Evolutionary conservation across 2,329 filamentous ascomycete species (phyloP).

Genomic region (Stylonectria norvegica): DNA sequence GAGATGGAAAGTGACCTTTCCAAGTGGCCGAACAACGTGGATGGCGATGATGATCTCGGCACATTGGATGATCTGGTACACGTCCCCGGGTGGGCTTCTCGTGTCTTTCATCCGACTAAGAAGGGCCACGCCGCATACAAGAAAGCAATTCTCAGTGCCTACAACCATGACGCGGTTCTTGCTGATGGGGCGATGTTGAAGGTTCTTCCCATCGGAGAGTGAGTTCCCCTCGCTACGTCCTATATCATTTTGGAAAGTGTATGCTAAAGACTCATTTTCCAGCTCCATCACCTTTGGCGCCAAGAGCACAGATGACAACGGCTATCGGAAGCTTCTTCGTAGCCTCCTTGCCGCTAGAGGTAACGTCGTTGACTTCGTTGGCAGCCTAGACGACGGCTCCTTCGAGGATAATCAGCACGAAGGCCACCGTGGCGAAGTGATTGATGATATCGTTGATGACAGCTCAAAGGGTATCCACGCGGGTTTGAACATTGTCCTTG

Average conservation of each 20-base stretch:
- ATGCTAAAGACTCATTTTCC: neutral
- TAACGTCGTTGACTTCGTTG: slow-evolving; percentile 5
- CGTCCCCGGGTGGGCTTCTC: no score
- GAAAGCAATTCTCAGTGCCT: no score
- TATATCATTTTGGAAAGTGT: neutral
- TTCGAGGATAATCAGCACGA: slow-evolving; percentile 2
- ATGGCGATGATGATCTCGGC: no score
- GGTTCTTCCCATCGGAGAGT: slow-evolving; percentile 7
- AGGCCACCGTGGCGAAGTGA: slow-evolving; percentile 1
- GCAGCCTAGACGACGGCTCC: neutral
- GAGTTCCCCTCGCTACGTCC: neutral
- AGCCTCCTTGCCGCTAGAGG: slow-evolving; percentile 1
- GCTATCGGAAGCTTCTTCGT: slow-evolving; percentile 4
- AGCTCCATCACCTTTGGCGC: slow-evolving; percentile 6
- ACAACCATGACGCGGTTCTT: no score
- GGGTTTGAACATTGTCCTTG: slow-evolving; percentile 1
- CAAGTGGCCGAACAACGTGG: no score
- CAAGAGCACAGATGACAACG: slow-evolving; percentile 3
- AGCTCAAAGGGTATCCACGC: slow-evolving; percentile 1
- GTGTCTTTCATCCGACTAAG: no score
- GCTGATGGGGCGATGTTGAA: neutral
- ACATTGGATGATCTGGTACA: no score
- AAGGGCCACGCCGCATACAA: no score
- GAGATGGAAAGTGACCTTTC: no score
- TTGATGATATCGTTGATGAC: neutral